Evolutionary conservation across 116 monocot genomes (phyloP), one percentile per base, ranked within the genome.

Genomic region (Iris pallida): DNA sequence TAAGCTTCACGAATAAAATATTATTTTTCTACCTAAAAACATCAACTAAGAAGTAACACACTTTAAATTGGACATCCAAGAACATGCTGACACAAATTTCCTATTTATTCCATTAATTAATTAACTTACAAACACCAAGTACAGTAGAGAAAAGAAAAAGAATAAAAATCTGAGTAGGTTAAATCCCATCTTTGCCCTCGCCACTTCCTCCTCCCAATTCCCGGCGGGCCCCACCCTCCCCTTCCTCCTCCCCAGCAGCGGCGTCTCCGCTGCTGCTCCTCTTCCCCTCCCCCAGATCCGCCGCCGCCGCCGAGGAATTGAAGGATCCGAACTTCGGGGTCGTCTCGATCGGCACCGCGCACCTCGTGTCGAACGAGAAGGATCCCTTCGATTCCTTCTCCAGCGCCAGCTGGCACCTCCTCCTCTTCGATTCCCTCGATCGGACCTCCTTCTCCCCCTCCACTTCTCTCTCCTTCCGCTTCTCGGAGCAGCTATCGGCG

Each of bases 251-350:
- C 41, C 57, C 47, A n/a, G 55, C 20, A 19, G 7, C 19, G 45
- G 15, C 18, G 12, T 59, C 59, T 1, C 6, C 56, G 45, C 5
- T n/a, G 47, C 30, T 9, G 17, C 6, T 41, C 55, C 9, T 20
- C 48, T n/a, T 7, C 45, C 8, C 59, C 14, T 11, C 42, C 44
- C n/a, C 48, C 62, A 66, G 78, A 53, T 47, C 13, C 53, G 8
- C 49, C 16, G 12, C 17, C 2, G 48, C 13, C n/a, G 47, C 66
- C 42, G 64, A 42, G 19, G 44, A 68, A 61, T 82, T 75, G 76
- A 86, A 86, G 1, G 86, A 82, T 12, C 86, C 86, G 57, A 86
- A 86, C 70, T 82, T 86, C 10, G 86, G 86, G 4, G 86, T 86
- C 56, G 75, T 79, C 69, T 78, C 82, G 65, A 86, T 64, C 75